Base-by-base conservation (phyloP, 352 stramenopile genomes). In the Pythium apleroticum region DNA sequence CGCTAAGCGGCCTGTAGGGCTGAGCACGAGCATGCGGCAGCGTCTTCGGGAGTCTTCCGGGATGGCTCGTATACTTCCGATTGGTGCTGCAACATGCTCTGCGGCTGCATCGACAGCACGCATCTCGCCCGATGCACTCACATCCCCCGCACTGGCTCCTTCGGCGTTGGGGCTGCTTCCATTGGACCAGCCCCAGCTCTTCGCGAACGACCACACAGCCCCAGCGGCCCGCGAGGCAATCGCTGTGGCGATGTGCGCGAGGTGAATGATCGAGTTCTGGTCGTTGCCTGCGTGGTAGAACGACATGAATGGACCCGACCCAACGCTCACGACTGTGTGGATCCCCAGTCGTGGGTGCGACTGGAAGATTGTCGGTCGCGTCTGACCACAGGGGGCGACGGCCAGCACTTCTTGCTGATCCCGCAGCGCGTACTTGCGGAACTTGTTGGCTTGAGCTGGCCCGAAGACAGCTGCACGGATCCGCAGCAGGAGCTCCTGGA, bases 261-360 rank as follows among this genome's bases (percentile, higher is more conserved):
- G 77, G 43, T 93, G 86, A 53, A 95, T 90, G 60, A 93, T 90
- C 33, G 86, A 95, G 49, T 91, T 93, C 53, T 92, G 84, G 57
- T 95, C 86, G 30, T 91, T 91, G 2, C 84, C 86, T 6, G 86
- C 86, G 33, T 93, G 86, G 52, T 93, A 93, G 48, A 95, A 95
- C 11, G 83, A 79, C 10, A 95, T 61, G 53, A 93, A 91, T 0
- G 86, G 86, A 20, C 76, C 72, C 0, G 77, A 78, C 0, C 86
- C 86, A 22, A 84, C 80, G 30, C 78, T 91, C 7, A 95, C 65
- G 52, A 92, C 77, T 15, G 83, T 91, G 37, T 88, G 86, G 2
- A 92, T 71, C 1, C 86, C 84, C 30, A 92, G 72, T 1, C 86
- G 84, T 20, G 84, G 70, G 43, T 95, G 86, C 1, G 80, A 89